phyloP scores from a whole-genome alignment of 495 filamentous ascomycete species.

The Aspergillus taichungensis region DNA sequence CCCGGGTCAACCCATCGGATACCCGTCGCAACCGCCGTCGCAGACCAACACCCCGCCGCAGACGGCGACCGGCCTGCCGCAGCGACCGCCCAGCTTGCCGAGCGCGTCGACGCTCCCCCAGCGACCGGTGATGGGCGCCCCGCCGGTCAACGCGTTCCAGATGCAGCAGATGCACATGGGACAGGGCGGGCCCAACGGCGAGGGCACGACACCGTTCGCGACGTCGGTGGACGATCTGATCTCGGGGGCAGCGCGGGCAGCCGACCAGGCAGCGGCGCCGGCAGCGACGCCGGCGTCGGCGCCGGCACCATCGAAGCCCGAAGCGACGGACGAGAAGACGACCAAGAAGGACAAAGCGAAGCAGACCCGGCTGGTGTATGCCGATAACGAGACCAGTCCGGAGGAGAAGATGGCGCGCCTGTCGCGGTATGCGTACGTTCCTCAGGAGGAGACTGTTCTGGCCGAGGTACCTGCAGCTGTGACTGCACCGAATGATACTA shows the following conservation, averaged over 20 bases:
- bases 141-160: conserved; percentile 47
- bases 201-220: conserved; percentile 23
- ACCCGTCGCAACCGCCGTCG: conserved; percentile 26
- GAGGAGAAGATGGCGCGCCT: conserved; percentile 81
- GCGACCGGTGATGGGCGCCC: conserved; percentile 50
- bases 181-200: conserved; percentile 28
- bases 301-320: conserved; percentile 14
- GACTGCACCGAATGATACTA: conserved; percentile 24
- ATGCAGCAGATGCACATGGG: conserved; percentile 60
- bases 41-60: conserved; percentile 36
- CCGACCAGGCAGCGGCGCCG: conserved; percentile 20
- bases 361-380: conserved; percentile 64
- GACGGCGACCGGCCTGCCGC: conserved; percentile 26
- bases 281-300: not conserved
- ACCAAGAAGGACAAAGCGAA: conserved; percentile 61
- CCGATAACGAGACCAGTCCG: conserved; percentile 67
- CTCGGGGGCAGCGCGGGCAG: conserved; percentile 29
- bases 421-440: conserved; percentile 65
- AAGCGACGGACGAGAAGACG: conserved; percentile 44
- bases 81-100: conserved; percentile 43
- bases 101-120: conserved; percentile 53
- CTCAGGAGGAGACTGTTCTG: conserved; percentile 30
- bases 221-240: conserved; percentile 58
- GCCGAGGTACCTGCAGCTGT: conserved; percentile 29
- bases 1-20: conserved; percentile 17